Conservation (phyloP, 257 asterid genomes). For the Parsonsia alboflavescens region DNA sequence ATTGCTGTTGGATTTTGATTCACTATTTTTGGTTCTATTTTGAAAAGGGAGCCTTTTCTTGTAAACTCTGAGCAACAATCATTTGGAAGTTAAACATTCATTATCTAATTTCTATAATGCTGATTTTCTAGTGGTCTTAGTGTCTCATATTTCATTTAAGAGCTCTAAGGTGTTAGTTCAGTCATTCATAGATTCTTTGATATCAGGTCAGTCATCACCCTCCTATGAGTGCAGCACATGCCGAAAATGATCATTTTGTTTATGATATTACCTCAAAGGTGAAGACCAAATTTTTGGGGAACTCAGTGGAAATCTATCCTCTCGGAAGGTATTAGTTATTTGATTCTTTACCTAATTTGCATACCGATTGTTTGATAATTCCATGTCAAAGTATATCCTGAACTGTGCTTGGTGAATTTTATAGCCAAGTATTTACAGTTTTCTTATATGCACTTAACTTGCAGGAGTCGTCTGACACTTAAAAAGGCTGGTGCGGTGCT, state of each 20-base stretch:
- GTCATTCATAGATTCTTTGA: background rate
- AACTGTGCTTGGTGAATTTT: background rate
- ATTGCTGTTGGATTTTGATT: background rate
- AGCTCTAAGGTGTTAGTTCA: background rate
- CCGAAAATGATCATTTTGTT: constrained; percentile 74
- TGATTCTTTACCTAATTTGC: background rate
- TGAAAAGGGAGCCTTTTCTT: background rate
- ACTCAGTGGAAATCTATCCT: constrained; percentile 83
- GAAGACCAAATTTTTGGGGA: constrained; percentile 79
- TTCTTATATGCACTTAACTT: constrained; percentile 6
- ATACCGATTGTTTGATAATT: background rate
- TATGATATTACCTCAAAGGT: constrained; percentile 85
- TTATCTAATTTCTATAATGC: background rate
- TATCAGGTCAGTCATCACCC: constrained; percentile 67
- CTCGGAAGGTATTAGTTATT: constrained; percentile 66
- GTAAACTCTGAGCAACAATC: background rate
- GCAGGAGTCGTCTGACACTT: constrained; percentile 76
- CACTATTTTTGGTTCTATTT: background rate
- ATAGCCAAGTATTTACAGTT: background rate
- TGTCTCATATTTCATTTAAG: background rate
- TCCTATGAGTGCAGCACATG: constrained; percentile 95
- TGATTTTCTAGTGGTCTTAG: background rate
- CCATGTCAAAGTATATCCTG: background rate
- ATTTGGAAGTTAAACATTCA: background rate
- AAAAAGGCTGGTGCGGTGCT: constrained; percentile 68